Percentiles rank a stretch among this genome's conserved stretches.
Evolutionary conservation across 2,329 filamentous ascomycete genomes (phyloP).

Genomic region (Stylonectria norvegica): DNA sequence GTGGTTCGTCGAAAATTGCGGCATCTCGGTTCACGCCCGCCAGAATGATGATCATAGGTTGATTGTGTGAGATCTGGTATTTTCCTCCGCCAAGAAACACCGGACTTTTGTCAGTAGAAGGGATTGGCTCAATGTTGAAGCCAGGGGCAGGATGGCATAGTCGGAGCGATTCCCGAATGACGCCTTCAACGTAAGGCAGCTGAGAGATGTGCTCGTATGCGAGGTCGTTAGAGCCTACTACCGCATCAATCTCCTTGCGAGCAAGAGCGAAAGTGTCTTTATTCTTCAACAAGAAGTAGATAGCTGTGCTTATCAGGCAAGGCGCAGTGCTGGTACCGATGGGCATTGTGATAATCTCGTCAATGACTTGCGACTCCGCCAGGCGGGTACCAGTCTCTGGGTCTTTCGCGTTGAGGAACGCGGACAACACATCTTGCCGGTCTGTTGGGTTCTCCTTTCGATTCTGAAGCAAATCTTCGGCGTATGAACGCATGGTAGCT

Average conservation of each 20-base stretch:
- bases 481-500: conserved; percentile 52
- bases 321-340: conserved; percentile 53
- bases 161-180: conserved; percentile 53
- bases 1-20: conserved; percentile 44
- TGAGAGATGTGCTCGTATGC: conserved; percentile 46
- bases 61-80: conserved; percentile 47
- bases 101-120: conserved; percentile 39
- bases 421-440: conserved; percentile 59
- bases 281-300: conserved; percentile 52
- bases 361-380: conserved; percentile 57
- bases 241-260: conserved; percentile 51
- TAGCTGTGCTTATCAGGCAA: conserved; percentile 41
- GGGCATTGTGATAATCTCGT: conserved; percentile 67
- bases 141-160: conserved; percentile 52
- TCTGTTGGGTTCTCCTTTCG: conserved; percentile 52
- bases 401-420: conserved; percentile 57
- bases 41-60: conserved; percentile 48
- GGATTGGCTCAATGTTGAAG: conserved; percentile 51
- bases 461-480: conserved; percentile 53
- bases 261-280: conserved; percentile 46
- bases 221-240: conserved; percentile 46
- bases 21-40: conserved; percentile 50
- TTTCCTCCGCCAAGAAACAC: conserved; percentile 46
- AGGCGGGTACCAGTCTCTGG: conserved; percentile 58
- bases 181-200: conserved; percentile 51